Percentiles rank a stretch among this genome's conserved stretches.
Conservation (phyloP, 176 grass and related monocot genomes). For the Areca catechu region DNA sequence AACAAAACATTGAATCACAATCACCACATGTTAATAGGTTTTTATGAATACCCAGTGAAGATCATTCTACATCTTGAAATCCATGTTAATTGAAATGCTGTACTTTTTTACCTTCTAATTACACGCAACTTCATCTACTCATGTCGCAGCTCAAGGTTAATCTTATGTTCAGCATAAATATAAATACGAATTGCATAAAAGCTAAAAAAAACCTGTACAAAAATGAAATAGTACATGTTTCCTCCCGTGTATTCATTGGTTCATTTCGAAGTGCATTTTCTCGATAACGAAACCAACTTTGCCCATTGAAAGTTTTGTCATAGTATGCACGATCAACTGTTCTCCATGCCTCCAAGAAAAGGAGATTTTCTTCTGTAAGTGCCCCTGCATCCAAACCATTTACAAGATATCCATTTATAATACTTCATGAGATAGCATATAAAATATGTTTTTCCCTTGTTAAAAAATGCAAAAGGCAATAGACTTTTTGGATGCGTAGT, state of each 20-base stretch:
- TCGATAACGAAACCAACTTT: conserved; percentile 92
- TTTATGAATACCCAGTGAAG: too few relatives aligned
- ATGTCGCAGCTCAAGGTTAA: too few relatives aligned
- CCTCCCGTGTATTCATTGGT: conserved; percentile 84
- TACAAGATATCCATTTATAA: conserved; percentile 8
- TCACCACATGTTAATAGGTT: too few relatives aligned
- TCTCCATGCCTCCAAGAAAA: conserved; percentile 96
- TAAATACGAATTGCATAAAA: too few relatives aligned
- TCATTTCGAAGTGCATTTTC: conserved; percentile 74
- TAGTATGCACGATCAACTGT: conserved; percentile 82
- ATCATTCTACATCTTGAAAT: too few relatives aligned
- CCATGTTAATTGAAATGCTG: too few relatives aligned
- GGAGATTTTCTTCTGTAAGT: conserved; percentile 85
- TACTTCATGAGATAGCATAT: too few relatives aligned
- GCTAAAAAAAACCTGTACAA: too few relatives aligned
- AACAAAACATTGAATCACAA: too few relatives aligned
- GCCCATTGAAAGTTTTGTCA: conserved; percentile 93
- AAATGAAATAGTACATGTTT: conserved; percentile 58
- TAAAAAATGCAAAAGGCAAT: background rate
- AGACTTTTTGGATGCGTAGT: conserved; percentile 19
- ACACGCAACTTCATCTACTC: too few relatives aligned
- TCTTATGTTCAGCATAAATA: too few relatives aligned
- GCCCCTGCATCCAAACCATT: conserved; percentile 36
- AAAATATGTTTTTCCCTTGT: background rate
- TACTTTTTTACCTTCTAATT: too few relatives aligned